These are phyloP conservation scores for Cadophora malorum DNA, from an alignment of 2,329 filamentous ascomycete genomes.

Conservation along the genomic window DNA sequence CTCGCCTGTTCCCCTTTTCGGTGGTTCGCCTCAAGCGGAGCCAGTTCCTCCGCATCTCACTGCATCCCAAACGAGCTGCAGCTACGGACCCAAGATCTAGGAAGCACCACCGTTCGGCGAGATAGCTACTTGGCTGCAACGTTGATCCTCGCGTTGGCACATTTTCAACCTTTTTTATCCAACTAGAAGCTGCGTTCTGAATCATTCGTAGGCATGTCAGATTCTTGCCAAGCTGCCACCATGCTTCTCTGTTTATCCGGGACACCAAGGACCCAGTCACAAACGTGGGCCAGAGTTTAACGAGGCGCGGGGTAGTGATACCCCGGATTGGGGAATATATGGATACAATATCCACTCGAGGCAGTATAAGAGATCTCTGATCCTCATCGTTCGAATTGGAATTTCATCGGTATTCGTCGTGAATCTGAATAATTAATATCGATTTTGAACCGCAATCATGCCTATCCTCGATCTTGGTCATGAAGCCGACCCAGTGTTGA, in stretches of 20 bases:
- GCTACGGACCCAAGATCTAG: conserved; percentile 13
- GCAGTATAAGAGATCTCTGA: conserved; percentile 4
- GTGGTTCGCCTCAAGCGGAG: conserved; percentile 1
- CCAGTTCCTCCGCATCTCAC: conserved; percentile 8
- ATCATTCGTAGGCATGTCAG: conserved; percentile 7
- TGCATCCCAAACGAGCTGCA: not conserved
- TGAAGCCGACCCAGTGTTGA: conserved; percentile 47
- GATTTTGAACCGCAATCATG: conserved; percentile 19
- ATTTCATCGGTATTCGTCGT: not conserved
- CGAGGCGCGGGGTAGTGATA: conserved; percentile 11
- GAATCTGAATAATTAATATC: not conserved
- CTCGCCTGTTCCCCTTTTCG: conserved; percentile 16
- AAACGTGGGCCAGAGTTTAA: not conserved
- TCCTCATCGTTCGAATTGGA: not conserved
- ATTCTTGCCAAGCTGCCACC: conserved; percentile 4
- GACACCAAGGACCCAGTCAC: conserved; percentile 5
- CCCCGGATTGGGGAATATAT: conserved; percentile 12
- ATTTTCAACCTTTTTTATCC: not conserved
- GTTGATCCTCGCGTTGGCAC: conserved; percentile 9
- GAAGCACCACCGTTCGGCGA: conserved; percentile 5
- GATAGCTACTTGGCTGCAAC: conserved; percentile 8
- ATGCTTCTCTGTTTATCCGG: conserved; percentile 22
- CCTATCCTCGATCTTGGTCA: conserved; percentile 29
- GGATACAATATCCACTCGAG: conserved; percentile 9
- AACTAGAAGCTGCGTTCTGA: not conserved